Conservation (phyloP, 257 asterid species). For the Solanum phureja region DNA sequence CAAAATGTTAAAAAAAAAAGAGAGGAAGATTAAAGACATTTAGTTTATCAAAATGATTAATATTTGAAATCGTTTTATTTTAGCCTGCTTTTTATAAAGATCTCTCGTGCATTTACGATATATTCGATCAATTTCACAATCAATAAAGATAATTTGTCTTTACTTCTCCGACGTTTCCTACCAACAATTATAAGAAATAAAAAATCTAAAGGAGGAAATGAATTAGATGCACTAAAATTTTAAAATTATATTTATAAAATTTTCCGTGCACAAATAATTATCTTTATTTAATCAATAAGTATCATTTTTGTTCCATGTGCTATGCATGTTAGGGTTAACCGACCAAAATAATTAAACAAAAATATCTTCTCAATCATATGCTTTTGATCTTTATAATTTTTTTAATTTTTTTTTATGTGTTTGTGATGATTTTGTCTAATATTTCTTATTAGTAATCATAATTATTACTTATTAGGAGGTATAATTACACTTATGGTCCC, state of each 20-base stretch:
- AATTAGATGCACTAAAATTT: not conserved
- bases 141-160: not conserved
- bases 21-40: not conserved
- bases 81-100: not conserved
- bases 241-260: not conserved
- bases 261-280: not conserved
- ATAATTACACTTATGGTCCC: not conserved
- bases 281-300: not conserved
- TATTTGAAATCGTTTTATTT: not conserved
- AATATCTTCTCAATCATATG: not conserved
- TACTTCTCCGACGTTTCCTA: not conserved
- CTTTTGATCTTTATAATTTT: not conserved
- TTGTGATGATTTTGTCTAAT: not conserved
- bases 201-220: not conserved
- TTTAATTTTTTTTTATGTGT: not conserved
- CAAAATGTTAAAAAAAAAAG: too few species aligned
- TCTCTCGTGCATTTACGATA: rapidly evolving
- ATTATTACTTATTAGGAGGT: not conserved
- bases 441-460: not conserved
- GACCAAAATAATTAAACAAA: not conserved
- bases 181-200: too few species aligned
- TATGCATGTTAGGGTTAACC: conserved; percentile 1
- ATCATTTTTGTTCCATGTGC: conserved; percentile 1
- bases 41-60: not conserved
- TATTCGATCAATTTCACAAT: not conserved